Conservation (phyloP, 2,329 filamentous ascomycete genomes). For the Fusarium praegraminearum region DNA sequence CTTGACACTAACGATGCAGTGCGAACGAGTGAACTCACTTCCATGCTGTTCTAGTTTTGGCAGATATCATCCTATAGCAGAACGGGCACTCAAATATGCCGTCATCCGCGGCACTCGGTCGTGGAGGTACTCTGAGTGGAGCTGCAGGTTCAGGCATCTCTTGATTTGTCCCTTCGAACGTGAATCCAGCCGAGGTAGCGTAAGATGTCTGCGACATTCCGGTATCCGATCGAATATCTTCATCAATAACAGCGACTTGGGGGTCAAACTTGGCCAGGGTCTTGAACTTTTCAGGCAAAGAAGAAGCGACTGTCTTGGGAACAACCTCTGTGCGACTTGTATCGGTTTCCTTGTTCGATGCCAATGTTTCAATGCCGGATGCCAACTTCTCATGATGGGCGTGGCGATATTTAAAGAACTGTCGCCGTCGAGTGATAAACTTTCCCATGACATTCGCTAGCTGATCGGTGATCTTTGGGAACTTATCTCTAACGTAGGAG, state of each 20-base stretch:
- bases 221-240: constrained; percentile 41
- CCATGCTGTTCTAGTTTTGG: constrained; percentile 48
- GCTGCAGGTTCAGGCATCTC: neutral
- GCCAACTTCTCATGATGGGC: constrained; percentile 52
- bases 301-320: constrained; percentile 41
- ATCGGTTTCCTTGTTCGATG: constrained; percentile 13
- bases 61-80: constrained; percentile 53
- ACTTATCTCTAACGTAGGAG: constrained; percentile 50
- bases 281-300: constrained; percentile 38
- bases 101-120: constrained; percentile 37
- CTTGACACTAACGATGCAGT: accelerated
- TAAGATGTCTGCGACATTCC: constrained; percentile 49
- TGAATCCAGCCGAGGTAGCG: constrained; percentile 41
- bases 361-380: constrained; percentile 36
- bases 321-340: constrained; percentile 4
- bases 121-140: constrained; percentile 37
- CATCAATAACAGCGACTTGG: constrained; percentile 3
- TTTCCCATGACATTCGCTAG: constrained; percentile 48
- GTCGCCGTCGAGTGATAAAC: constrained; percentile 52
- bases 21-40: constrained; percentile 40
- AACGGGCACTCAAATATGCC: constrained; percentile 56
- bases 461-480: constrained; percentile 20
- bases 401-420: constrained; percentile 55
- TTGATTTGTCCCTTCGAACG: neutral
- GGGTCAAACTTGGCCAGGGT: neutral